Evolutionary conservation across 106 monocot species (phyloP).

Genomic region (Dioscorea alata): DNA sequence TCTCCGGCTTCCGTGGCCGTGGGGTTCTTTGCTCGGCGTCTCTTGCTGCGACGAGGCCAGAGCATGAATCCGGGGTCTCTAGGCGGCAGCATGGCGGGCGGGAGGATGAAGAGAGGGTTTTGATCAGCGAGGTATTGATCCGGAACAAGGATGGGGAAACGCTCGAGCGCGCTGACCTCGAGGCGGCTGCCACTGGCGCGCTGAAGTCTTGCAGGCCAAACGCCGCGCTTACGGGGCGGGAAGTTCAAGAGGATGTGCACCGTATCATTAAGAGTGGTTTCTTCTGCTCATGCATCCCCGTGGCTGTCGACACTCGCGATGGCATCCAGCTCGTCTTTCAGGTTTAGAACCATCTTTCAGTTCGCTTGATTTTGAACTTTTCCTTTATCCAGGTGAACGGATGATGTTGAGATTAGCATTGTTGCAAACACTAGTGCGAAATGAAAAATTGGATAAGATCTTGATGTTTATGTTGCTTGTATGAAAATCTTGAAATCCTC

Average conservation of each 20-base stretch:
- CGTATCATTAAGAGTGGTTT: conserved; percentile 74
- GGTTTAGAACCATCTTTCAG: conserved; percentile 14
- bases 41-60: conserved; percentile 2
- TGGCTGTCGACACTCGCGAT: conserved; percentile 89
- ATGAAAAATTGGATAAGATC: too few species aligned
- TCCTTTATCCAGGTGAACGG: too few species aligned
- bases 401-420: too few species aligned
- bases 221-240: conserved; percentile 76
- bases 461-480: too few species aligned
- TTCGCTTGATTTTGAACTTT: too few species aligned
- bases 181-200: conserved; percentile 56
- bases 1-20: neutral
- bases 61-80: conserved; percentile 11
- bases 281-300: conserved; percentile 86
- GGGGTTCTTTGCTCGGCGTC: conserved; percentile 17
- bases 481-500: too few species aligned
- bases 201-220: conserved; percentile 69
- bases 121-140: conserved; percentile 90
- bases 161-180: conserved; percentile 71
- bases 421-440: too few species aligned
- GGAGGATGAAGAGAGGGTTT: conserved; percentile 73
- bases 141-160: conserved; percentile 88
- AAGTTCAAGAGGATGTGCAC: conserved; percentile 95
- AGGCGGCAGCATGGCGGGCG: conserved; percentile 22
- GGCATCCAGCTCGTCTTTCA: conserved; percentile 85